Conservation (phyloP, 2,329 filamentous ascomycete genomes). For the Diaporthe capsici region DNA sequence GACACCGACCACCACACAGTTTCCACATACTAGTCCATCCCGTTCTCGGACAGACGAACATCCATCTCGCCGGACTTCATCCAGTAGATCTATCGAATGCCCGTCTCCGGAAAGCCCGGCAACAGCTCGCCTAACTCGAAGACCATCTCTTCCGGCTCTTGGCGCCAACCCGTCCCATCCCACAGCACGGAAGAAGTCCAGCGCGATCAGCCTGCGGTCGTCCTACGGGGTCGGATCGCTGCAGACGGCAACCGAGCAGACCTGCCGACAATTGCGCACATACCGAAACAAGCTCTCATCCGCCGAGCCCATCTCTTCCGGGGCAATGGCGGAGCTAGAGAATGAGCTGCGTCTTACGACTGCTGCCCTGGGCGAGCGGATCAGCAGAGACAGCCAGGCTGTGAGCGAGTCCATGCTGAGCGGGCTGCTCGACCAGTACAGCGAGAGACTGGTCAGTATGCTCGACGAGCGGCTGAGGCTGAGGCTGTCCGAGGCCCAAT, state of each 20-base stretch:
- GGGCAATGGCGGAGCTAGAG: constrained; percentile 73
- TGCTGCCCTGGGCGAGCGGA: constrained; percentile 71
- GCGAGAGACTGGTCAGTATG: constrained; percentile 77
- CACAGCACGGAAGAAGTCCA: constrained; percentile 62
- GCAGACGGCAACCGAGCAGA: constrained; percentile 75
- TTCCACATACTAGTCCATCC: constrained; percentile 56
- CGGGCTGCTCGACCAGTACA: constrained; percentile 81
- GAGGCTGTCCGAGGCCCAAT: constrained; percentile 41
- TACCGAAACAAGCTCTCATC: constrained; percentile 75
- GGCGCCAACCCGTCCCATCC: constrained; percentile 49
- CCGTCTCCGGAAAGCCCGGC: constrained; percentile 60
- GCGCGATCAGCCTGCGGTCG: constrained; percentile 60
- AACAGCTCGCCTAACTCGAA: constrained; percentile 60
- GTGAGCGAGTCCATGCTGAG: constrained; percentile 72
- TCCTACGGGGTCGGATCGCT: constrained; percentile 65
- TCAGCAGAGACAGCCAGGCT: constrained; percentile 64
- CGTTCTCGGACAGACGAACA: constrained; percentile 54
- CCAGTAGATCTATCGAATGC: constrained; percentile 60
- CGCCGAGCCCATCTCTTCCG: constrained; percentile 67
- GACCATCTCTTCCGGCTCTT: constrained; percentile 69
- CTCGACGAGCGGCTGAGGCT: constrained; percentile 79
- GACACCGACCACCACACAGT: constrained; percentile 53
- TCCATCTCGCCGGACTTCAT: constrained; percentile 63
- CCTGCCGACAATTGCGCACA: constrained; percentile 72
- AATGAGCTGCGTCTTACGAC: constrained; percentile 75